Evolutionary conservation across 805 yeast genomes (phyloP), one percentile per base, ranked within the genome.

Genomic region (Starmerella riodocensis): DNA sequence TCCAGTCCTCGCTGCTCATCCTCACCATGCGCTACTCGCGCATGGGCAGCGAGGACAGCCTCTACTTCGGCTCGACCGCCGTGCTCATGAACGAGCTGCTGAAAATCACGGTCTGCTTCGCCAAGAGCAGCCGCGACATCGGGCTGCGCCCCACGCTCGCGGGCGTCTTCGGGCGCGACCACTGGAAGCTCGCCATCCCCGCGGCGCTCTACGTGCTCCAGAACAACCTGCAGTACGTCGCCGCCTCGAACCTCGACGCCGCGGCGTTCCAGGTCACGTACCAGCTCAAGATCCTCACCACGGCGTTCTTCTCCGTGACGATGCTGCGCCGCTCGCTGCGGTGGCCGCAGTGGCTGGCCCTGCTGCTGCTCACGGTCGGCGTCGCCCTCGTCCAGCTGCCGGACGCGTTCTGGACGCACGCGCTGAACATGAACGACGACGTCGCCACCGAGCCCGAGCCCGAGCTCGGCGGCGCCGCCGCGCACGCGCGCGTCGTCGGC

Each of bases 231-330:
- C 66, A 62, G 45, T 62, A 62, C 40, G 61, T 59, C 19, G 67
- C 67, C 2, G 67, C 63, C 7, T 59, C 65, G 14, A 59, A 61
- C 50, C 50, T 63, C 28, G 63, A 60, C 34, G 67, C 67, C 2
- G 65, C 66, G 12, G 60, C 65, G 6, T 62, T 63, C 49, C 67
- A 63, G 51, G 67, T 63, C 39, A 59, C 65, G 8, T 63, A 63
- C 53, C 67, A 63, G 53, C 60, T 63, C 39, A 63, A 63, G 46
- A 63, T 63, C 39, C 50, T 63, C 45, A 62, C 67, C 14, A 63
- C 67, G 6, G 67, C 67, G 18, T 54, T 61, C 34, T 63, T 63
- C 40, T 61, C 66, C 2, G 66, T 63, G 31, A 52, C 57, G 11
- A 53, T 63, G 39, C 53, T 63, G 26, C 57, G 58, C 37, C 53